Base-by-base conservation (phyloP, 768 basidiomycete genomes). In the Imleria badia region DNA sequence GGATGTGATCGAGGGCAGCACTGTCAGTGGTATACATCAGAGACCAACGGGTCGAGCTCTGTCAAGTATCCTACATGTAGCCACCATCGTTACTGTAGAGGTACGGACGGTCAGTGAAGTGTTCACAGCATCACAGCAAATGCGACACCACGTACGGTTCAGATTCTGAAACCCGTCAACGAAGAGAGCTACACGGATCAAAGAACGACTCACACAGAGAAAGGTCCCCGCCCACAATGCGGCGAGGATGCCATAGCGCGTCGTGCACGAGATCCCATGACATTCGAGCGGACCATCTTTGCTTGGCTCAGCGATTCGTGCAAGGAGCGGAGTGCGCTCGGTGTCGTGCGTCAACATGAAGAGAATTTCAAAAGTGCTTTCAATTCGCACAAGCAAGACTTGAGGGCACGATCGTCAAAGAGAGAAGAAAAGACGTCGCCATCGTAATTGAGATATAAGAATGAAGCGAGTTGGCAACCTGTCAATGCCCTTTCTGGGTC, bases 201-300 rank as follows among this genome's bases (percentile, higher is more conserved):
- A 22, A 15, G 36, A 6, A 10, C 2, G 30, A 45, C 51, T 52
- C 63, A 90, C 88, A 39, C 82, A 84, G 39, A 91, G 78, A 71
- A 90, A 89, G 2, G 81, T 83, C 0, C 82, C 86, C 7, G 76
- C 70, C 86, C 86, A 89, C 48, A 90, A 74, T 14, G 85, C 86
- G 14, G 78, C 81, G 48, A 89, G 66, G 52, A 90, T 90, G 1
- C 82, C 80, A 66, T 81, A 77, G 7, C 85, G 76, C 7, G 79
- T 84, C 1, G 76, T 71, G 20, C 64, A 66, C 3, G 84, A 76
- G n/a, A 90, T 81, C 42, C 86, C 84, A 20, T 81, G 65, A 7
- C 86, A 85, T 3, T 84, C 85, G 22, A 45, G 50, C 8, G n/a
- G n/a, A 26, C 26, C 30, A 19, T 58, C 47, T 47, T 51, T 40